Base-by-base conservation (phyloP, 495 filamentous ascomycete genomes). In the Chaetomium tenue region DNA sequence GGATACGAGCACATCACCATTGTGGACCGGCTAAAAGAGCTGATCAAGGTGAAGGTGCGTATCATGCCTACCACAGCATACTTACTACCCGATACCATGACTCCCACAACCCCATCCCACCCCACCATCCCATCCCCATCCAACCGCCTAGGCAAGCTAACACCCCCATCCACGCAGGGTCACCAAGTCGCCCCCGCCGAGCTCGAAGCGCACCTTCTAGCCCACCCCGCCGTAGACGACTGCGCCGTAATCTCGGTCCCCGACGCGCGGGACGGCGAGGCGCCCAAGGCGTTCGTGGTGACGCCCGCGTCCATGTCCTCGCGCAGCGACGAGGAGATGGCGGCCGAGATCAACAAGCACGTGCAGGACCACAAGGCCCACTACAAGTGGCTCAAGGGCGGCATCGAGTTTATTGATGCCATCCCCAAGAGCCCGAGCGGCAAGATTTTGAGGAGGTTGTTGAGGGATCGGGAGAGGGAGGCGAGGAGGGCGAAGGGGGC, bases 101-200 rank as follows among this genome's bases (percentile, higher is more conserved):
- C 28, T n/a, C n/a, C n/a, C n/a, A n/a, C n/a, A n/a, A 30, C 44
- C 15, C 12, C 30, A 48, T 56, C 8, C 39, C 55, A n/a, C 11
- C 18, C 20, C 20, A 39, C 12, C 1, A 22, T 30, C 28, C 6
- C 2, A 3, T 30, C 28, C 28, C 28, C 6, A n/a, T n/a, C n/a
- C n/a, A 26, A 7, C 22, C 8, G 8, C 16, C 15, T 2, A 22
- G 0, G 1, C 26, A 28, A 33, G 48, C 44, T 58, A 55, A 66
- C 28, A 13, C 22, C 15, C 15, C 11, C 25, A 30, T 2, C 2
- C 18, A 15, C 20, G 8, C 58, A 93, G 90, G 92, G 89, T 58
- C 79, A 89, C 44, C 92, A 97, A 89, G 92, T 97, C 40, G 91
- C 92, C 4, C 92, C 92, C 4, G 92, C 92, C 18, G 92, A 97